Base-by-base conservation (phyloP, 495 filamentous ascomycete species). In the Ascodesmis nigricans region DNA sequence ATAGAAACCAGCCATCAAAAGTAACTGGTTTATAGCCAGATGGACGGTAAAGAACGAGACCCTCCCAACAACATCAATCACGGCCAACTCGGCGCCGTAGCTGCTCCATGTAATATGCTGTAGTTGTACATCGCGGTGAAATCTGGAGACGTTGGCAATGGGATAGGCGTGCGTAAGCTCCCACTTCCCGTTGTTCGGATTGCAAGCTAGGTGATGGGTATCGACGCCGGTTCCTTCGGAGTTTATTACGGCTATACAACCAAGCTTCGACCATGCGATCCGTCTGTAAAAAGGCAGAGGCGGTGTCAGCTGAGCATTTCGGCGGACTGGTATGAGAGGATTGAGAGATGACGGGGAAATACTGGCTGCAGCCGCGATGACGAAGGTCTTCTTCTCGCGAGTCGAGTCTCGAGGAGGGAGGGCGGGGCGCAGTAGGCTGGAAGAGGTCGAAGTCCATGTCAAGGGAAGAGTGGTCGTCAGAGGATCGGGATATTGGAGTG, bases 261-360 rank as follows among this genome's bases (percentile, higher is more conserved):
- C 87, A 48, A 71, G 60, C 37, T 73, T 78, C 11, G 87, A 92
- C 90, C 90, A 95, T 31, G 74, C 73, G 34, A 93, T 65, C 41
- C 66, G 73, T 44, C 81, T 91, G 45, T 9, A 42, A 40, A 8
- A 21, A 34, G 29, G 31, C 14, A 32, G 25, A n/a, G n/a, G n/a
- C n/a, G n/a, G n/a, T n/a, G n/a, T n/a, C n/a, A n/a, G n/a, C n/a
- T n/a, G n/a, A n/a, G n/a, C 29, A 21, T 16, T 31, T 5, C 5
- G 5, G 8, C 28, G 5, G 11, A 14, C 11, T 31, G 5, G 5
- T 5, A 8, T 23, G 19, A 35, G 16, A 3, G 6, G 8, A n/a
- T n/a, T n/a, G n/a, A n/a, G n/a, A n/a, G n/a, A n/a, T n/a, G 3
- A 31, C 40, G 52, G 51, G 36, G 5, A 40, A 27, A 39, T 23